Evolutionary conservation across 768 basidiomycete genomes (phyloP).

Genomic region (Clitopilus passeckerianus): DNA sequence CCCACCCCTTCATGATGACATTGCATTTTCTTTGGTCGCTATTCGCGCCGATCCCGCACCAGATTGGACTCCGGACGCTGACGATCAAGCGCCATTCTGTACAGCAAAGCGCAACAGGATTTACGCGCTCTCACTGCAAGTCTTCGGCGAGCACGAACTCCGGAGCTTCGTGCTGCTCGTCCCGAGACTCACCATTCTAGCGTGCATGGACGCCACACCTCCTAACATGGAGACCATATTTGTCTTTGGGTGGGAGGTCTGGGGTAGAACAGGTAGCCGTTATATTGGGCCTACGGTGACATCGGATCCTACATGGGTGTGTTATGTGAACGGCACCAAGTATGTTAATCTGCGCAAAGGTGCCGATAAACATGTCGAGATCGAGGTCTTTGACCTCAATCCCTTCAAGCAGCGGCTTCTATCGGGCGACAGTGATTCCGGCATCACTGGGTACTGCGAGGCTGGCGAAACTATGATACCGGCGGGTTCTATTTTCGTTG

Average conservation of each 20-base stretch:
- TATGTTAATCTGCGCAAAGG: slow-evolving; percentile 24
- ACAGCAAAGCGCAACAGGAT: slow-evolving; percentile 35
- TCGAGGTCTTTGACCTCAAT: slow-evolving; percentile 51
- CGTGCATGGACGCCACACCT: slow-evolving; percentile 36
- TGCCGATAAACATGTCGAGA: slow-evolving; percentile 7
- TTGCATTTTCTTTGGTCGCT: slow-evolving; percentile 26
- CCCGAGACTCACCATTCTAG: slow-evolving; percentile 10
- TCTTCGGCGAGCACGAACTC: slow-evolving; percentile 17
- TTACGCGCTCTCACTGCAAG: slow-evolving; percentile 41
- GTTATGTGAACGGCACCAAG: slow-evolving; percentile 48
- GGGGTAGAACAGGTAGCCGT: slow-evolving; percentile 47
- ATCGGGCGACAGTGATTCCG: slow-evolving; percentile 11
- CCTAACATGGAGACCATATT: slow-evolving; percentile 16
- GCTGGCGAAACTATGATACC: not conserved
- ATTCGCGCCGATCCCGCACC: slow-evolving; percentile 55
- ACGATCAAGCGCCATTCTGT: slow-evolving; percentile 40
- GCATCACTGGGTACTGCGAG: not conserved
- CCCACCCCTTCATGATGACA: slow-evolving; percentile 26
- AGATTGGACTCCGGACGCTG: slow-evolving; percentile 30
- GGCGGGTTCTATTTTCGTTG: slow-evolving; percentile 28
- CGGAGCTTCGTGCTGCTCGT: not conserved
- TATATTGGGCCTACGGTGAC: slow-evolving; percentile 26
- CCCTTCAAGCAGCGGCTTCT: slow-evolving; percentile 25
- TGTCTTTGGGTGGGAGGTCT: slow-evolving; percentile 41
- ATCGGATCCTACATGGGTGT: slow-evolving; percentile 48